These are phyloP conservation scores for Lathyrus sativus DNA, from an alignment of 306 rosid species.

Conservation along the genomic window DNA sequence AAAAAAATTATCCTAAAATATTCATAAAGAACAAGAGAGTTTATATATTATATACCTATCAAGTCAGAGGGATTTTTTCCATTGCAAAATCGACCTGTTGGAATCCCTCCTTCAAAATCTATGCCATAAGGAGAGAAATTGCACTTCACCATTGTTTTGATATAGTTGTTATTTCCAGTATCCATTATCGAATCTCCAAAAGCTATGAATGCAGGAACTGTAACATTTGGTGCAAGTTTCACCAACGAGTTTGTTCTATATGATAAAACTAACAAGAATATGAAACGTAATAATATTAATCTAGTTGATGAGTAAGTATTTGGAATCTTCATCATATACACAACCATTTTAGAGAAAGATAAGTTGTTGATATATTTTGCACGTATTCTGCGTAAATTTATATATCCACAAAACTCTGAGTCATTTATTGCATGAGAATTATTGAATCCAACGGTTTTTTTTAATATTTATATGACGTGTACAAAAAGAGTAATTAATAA, in stretches of 20 bases:
- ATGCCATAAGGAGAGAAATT: slow-evolving; percentile 50
- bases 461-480: not conserved
- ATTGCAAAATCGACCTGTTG: slow-evolving; percentile 53
- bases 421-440: slow-evolving; percentile 2
- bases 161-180: slow-evolving; percentile 65
- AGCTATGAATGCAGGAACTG: slow-evolving; percentile 61
- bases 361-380: not conserved
- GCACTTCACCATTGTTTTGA: slow-evolving; percentile 41
- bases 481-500: not conserved
- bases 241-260: slow-evolving; percentile 29
- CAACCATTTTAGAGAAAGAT: not conserved
- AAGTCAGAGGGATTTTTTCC: slow-evolving; percentile 48
- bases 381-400: not conserved
- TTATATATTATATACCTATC: slow-evolving; percentile 28
- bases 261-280: slow-evolving; percentile 32
- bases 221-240: too few species aligned
- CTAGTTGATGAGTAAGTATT: not conserved
- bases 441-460: not conserved
- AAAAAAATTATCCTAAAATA: too few species aligned
- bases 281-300: slow-evolving; percentile 6
- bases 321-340: not conserved
- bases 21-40: not conserved
- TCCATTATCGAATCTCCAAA: slow-evolving; percentile 87
- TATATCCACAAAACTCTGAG: not conserved
- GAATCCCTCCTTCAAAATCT: slow-evolving; percentile 45